Conservation (phyloP, 768 basidiomycete genomes). For the Serendipita indica region DNA sequence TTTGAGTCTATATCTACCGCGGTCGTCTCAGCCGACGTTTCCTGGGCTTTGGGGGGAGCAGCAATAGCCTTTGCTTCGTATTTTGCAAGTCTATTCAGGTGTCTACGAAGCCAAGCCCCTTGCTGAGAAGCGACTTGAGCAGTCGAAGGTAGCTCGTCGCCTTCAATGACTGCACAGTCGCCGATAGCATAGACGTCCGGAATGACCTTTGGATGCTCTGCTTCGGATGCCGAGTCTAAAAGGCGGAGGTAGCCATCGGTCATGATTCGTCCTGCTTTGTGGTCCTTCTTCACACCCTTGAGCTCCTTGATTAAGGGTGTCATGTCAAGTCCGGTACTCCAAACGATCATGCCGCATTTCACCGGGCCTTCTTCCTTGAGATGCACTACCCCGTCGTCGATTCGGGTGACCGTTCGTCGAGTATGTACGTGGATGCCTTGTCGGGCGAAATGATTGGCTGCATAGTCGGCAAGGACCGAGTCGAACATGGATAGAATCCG, state of each 20-base stretch:
- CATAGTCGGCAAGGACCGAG: conserved; percentile 46
- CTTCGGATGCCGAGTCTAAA: conserved; percentile 34
- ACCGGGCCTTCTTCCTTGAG: conserved; percentile 61
- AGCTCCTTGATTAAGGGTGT: conserved; percentile 63
- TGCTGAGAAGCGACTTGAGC: conserved; percentile 82
- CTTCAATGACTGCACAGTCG: conserved; percentile 51
- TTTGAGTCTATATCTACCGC: neutral
- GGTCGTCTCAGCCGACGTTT: neutral
- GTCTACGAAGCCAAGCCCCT: conserved; percentile 48
- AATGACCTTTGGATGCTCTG: conserved; percentile 23
- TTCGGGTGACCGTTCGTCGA: conserved; percentile 56
- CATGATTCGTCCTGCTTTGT: conserved; percentile 38
- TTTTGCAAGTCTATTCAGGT: conserved; percentile 48
- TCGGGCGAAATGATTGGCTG: conserved; percentile 52
- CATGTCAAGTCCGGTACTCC: conserved; percentile 74
- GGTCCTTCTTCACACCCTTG: conserved; percentile 43
- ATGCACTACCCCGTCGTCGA: conserved; percentile 53
- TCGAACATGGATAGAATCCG: conserved; percentile 66
- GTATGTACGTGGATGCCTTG: conserved; percentile 63
- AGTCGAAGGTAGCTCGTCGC: conserved; percentile 54
- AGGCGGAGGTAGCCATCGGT: conserved; percentile 50
- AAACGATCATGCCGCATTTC: conserved; percentile 68
- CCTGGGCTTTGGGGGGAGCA: neutral
- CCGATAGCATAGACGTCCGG: conserved; percentile 71
- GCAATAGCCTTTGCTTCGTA: conserved; percentile 21